Conservation (phyloP, 495 filamentous ascomycete genomes). For the Daldinia childiae region DNA sequence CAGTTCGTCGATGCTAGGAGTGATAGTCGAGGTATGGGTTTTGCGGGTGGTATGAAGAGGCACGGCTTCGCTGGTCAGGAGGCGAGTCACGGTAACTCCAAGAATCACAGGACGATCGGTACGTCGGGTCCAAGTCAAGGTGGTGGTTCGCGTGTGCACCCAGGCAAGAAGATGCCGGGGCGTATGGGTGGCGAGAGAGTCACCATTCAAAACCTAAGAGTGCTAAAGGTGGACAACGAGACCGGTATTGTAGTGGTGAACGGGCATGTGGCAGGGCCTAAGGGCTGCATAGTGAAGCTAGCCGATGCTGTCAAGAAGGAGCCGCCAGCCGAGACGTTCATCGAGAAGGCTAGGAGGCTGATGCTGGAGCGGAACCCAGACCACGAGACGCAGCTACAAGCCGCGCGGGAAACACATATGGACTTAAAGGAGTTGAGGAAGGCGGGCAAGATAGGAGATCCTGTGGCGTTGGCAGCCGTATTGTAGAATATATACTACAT, state of each 20-base stretch:
- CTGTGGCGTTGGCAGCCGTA: slow-evolving; percentile 31
- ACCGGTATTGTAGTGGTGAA: slow-evolving; percentile 89
- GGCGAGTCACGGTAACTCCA: slow-evolving; percentile 92
- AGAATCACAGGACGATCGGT: slow-evolving; percentile 90
- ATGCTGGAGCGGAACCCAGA: slow-evolving; percentile 52
- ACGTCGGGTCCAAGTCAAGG: slow-evolving; percentile 88
- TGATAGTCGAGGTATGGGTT: slow-evolving; percentile 84
- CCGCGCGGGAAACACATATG: slow-evolving; percentile 51
- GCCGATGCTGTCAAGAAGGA: slow-evolving; percentile 94
- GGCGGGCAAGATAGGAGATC: slow-evolving; percentile 47
- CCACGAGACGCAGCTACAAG: slow-evolving; percentile 49
- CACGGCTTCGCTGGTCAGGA: slow-evolving; percentile 88
- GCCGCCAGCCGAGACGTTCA: slow-evolving; percentile 68
- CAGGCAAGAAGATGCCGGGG: slow-evolving; percentile 97
- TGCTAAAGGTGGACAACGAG: slow-evolving; percentile 84
- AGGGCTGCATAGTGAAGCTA: slow-evolving; percentile 81
- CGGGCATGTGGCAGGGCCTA: slow-evolving; percentile 84
- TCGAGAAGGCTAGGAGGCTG: slow-evolving; percentile 48
- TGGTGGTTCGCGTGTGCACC: slow-evolving; percentile 87
- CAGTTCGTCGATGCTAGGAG: slow-evolving; percentile 88
- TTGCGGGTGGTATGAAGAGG: slow-evolving; percentile 97
- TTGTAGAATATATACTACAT: slow-evolving; percentile 37
- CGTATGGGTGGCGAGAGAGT: slow-evolving; percentile 89
- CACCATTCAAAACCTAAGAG: slow-evolving; percentile 88
- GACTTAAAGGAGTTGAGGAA: slow-evolving; percentile 56